Conservation (phyloP, 139 green algal species). For the Haematococcus sp. region DNA sequence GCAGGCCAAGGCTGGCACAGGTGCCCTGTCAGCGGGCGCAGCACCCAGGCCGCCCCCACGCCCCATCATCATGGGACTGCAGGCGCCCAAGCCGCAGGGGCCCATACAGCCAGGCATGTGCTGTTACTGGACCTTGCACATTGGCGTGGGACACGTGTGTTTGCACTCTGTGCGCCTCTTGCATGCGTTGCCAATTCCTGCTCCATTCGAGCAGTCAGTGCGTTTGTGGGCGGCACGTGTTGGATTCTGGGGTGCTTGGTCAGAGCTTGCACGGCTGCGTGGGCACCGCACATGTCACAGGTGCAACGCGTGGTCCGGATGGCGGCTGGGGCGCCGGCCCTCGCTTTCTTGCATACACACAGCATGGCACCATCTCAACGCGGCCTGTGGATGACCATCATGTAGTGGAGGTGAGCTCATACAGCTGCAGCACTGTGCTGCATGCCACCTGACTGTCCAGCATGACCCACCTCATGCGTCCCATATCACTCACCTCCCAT, state of each 20-base stretch:
- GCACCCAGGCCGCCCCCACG: too few species aligned
- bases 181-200: too few species aligned
- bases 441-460: neutral
- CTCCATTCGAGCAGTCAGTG: too few species aligned
- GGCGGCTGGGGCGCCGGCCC: neutral
- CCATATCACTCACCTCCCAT: neutral
- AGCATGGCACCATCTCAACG: slow-evolving; percentile 60
- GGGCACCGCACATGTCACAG: neutral
- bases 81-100: slow-evolving; percentile 36
- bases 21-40: too few species aligned
- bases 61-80: too few species aligned
- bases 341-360: slow-evolving; percentile 77
- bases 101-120: slow-evolving; percentile 67
- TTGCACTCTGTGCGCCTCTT: too few species aligned
- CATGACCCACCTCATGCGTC: neutral
- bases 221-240: too few species aligned
- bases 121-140: too few species aligned
- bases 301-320: neutral
- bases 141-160: too few species aligned
- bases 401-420: slow-evolving; percentile 56
- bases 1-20: too few species aligned
- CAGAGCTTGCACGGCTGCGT: too few species aligned
- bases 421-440: neutral
- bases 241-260: neutral
- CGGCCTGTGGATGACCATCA: slow-evolving; percentile 54